Evolutionary conservation across 1,139 yeast species (phyloP), one percentile per base, ranked within the genome.

Genomic region (Candida smagusa): DNA sequence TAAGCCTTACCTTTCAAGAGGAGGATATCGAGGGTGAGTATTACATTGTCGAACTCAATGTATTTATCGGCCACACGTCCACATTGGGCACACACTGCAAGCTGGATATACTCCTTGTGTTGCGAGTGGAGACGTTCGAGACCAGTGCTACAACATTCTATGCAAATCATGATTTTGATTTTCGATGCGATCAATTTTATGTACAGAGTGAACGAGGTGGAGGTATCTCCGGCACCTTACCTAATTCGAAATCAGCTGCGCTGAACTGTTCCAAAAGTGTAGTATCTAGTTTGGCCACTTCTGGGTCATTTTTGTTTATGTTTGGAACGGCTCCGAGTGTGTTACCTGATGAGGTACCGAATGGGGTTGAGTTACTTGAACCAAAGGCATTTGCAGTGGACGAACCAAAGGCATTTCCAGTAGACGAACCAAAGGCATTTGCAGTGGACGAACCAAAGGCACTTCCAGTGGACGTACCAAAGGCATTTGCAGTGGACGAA

Each of bases 1-100:
- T 88, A 90, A 0, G 97, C 97, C 49, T 83, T 94, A 3, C 94
- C 90, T 54, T 89, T 87, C 46, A 92, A 64, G 9, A 92, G 72
- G 38, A 92, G 63, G 31, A 90, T 70, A 53, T 94, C 98, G 27
- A 94, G 81, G 53, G 88, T 85, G 22, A 92, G 65, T 2, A 92
- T 66, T 13, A 90, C 95, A 38, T 80, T 77, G 58, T 92, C 99
- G 48, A 81, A 84, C 56, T 92, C 99, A 29, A 92, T 84, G 61
- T 94, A 92, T 56, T 85, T 84, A 61, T 92, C 99, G 2, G 92
- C 95, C 12, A 86, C 79, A 38, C 72, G 67, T 31, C 77, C 73
- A 57, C 99, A 92, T 22, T 64, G 58, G 1, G 79, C 68, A 52
- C 99, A 92, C 31, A 83, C 81, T 0, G 96, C 83, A 35, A 89